Base-by-base conservation (phyloP, 1,284 basidiomycete genomes). In the Apiotrichum montevideense region DNA sequence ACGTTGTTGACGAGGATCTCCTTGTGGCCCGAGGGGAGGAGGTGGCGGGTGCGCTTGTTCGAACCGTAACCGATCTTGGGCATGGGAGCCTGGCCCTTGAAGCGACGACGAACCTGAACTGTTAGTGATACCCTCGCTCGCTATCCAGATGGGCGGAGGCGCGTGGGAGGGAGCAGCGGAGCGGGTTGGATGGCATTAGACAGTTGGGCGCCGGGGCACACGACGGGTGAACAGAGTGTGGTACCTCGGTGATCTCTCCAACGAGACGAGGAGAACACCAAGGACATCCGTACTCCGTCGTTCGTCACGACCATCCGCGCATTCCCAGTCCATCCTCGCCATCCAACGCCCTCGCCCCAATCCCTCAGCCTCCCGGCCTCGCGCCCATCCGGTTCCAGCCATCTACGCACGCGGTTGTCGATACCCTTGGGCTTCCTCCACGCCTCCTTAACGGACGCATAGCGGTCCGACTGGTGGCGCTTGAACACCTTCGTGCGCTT, bases 361-460 rank as follows among this genome's bases (percentile, higher is more conserved):
- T n/a, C 29, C 29, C 39, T 14, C 49, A 15, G 11, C 14, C 35
- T 8, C 51, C 15, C 3, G 39, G 2, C 43, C 34, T n/a, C 21
- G 5, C 35, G 9, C 35, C 33, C 11, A 9, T 32, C 34, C 50
- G 11, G 9, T 35, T 46, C 44, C 21, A 21, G 21, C 21, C 21
- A 21, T 21, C 21, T 54, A 72, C 73, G 40, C 62, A 77, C 75
- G 75, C 91, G 86, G 85, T 93, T 93, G 78, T 93, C 91, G 71
- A 93, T 93, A 88, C 90, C 78, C 85, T 94, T 95, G 68, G 91
- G 91, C 82, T 95, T 97, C 79, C 93, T 84, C 94, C 93, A 97
- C 83, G 88, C 82, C 83, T 94, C 91, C 84, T 93, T 93, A 68
- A 97, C 92, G 66, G 86, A 81, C 77, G 88, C 84, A 82, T 95